Evolutionary conservation across 495 filamentous ascomycete species (phyloP), one percentile per base, ranked within the genome.

Genomic region (Annulohypoxylon bovei): DNA sequence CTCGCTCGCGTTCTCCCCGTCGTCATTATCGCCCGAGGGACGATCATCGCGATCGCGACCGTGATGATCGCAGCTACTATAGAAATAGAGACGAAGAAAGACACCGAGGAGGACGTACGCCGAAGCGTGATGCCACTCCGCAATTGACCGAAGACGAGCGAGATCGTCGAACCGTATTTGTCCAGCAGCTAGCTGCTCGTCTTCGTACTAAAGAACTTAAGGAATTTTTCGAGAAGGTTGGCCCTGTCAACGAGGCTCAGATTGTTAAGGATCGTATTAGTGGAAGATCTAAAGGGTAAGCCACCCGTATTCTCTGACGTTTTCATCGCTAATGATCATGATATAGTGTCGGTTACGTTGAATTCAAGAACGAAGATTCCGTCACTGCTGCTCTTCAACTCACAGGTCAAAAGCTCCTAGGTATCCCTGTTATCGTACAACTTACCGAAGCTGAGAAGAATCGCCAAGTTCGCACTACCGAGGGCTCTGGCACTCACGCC

Each of bases 371-470:
- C 77, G 96, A 98, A 86, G 93, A 95, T 70, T 97, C 94, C 69
- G 96, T 99, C 70, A 86, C 88, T 76, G 88, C 88, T 80, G 96
- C 96, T 73, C 95, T 99, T 78, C 93, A 97, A 82, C 93, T 99
- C 83, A 99, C 96, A 78, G 96, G 96, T 79, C 96, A 98, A 83
- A 96, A 94, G 80, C 92, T 99, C 83, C 83, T 96, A 92, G 94
- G 94, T 84, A 97, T 98, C 71, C 96, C 96, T 16, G 95, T 99
- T 79, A 99, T 99, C 72, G 96, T 93, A 23, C 95, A 98, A 82
- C 89, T 97, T 77, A 98, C 96, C 70, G 96, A 99, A 84, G 96
- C 95, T 68, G 96, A 99, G 80, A 99, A 99, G 84, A 99, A 99
- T 77, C 94, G 96, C 54, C 95, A 98, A 86, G 93, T 93, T 59